Evolutionary conservation across 108 stramenopile species (phyloP).

Genomic region (Stephanodiscus triporus): DNA sequence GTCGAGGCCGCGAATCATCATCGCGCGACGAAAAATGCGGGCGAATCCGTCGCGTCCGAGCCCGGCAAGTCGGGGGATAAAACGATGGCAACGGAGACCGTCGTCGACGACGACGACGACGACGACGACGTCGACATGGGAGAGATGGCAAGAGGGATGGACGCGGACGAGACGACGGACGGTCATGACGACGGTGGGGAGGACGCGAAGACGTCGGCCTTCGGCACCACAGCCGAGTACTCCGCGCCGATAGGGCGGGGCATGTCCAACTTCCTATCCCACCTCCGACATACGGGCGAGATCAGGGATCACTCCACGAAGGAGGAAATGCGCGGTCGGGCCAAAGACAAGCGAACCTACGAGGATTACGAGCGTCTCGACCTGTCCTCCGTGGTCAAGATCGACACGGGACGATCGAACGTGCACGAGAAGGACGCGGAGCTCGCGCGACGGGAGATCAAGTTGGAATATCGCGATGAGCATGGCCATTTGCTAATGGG

Average conservation of each 20-base stretch:
- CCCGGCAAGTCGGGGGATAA: neutral
- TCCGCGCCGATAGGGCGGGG: conserved; percentile 78
- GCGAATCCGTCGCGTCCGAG: conserved; percentile 1
- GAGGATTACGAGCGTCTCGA: conserved; percentile 84
- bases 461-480: conserved; percentile 96
- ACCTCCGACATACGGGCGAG: conserved; percentile 87
- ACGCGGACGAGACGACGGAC: conserved; percentile 18
- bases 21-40: no score
- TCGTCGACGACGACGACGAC: conserved; percentile 6
- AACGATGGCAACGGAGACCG: conserved; percentile 7
- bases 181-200: conserved; percentile 39
- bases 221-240: conserved; percentile 54
- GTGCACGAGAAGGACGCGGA: conserved; percentile 81
- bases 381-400: conserved; percentile 77
- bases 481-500: conserved; percentile 90
- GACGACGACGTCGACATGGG: conserved; percentile 64
- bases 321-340: conserved; percentile 86
- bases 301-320: conserved; percentile 61
- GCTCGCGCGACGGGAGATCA: conserved; percentile 84
- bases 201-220: no score
- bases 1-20: neutral
- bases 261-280: conserved; percentile 71
- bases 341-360: conserved; percentile 90
- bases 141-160: conserved; percentile 74
- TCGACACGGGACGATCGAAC: conserved; percentile 40